A percentile compares a stretch with the other conserved stretches of the same genome.
These are phyloP conservation scores for Populus euphratica DNA, from an alignment of 345 rosid genomes.

Conservation along the genomic window DNA sequence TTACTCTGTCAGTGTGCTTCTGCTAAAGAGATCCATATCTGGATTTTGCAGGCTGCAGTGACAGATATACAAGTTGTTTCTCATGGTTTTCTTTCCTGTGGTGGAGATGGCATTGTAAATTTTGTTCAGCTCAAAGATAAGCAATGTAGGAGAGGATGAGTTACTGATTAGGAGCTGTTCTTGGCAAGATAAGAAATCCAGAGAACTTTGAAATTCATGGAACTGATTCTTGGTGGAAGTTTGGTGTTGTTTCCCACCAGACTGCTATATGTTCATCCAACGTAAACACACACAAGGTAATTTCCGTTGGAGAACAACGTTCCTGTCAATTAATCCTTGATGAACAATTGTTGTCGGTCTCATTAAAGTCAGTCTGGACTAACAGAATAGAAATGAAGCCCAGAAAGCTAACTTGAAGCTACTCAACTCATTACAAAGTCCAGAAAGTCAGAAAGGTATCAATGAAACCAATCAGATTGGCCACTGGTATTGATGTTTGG, in stretches of 20 bases:
- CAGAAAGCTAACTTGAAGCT: neutral
- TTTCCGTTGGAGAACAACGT: too few species aligned
- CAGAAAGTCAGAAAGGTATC: neutral
- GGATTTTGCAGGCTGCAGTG: conserved; percentile 65
- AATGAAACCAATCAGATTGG: neutral
- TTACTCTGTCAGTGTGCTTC: neutral
- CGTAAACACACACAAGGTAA: neutral
- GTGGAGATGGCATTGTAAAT: conserved; percentile 86
- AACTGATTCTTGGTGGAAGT: neutral
- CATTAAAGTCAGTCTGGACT: neutral
- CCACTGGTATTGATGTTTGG: neutral
- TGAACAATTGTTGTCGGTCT: neutral
- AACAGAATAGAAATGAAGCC: neutral
- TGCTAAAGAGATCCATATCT: conserved; percentile 12
- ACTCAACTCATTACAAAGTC: neutral
- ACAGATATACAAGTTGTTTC: conserved; percentile 80
- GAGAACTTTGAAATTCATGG: neutral
- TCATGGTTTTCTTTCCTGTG: conserved; percentile 74
- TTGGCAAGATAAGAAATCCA: neutral
- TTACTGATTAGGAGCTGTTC: neutral
- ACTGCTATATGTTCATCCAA: neutral
- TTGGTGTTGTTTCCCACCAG: neutral
- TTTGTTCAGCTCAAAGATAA: conserved; percentile 46
- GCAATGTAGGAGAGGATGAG: neutral
- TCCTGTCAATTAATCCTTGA: neutral